A percentile compares a stretch with the other conserved stretches of the same genome.
These are phyloP conservation scores for Glutinoglossum americanum DNA, from an alignment of 495 filamentous ascomycete genomes.

Conservation along the genomic window DNA sequence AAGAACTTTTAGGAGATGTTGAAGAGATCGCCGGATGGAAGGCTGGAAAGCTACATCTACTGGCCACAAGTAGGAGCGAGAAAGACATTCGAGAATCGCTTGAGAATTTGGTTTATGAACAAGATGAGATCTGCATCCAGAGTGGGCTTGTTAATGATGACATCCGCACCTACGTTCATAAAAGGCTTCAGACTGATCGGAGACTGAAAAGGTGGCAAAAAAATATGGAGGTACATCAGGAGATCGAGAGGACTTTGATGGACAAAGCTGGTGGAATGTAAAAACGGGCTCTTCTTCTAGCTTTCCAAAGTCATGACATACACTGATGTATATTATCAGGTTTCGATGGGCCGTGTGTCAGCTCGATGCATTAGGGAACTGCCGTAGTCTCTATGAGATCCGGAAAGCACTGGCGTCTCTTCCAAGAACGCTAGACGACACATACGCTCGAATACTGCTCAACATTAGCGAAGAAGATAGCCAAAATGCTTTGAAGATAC, in stretches of 20 bases:
- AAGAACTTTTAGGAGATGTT: neutral
- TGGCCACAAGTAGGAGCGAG: conserved; percentile 9
- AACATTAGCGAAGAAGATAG: conserved; percentile 5
- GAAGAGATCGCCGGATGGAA: neutral
- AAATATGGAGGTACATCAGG: neutral
- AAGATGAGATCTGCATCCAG: neutral
- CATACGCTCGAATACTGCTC: conserved; percentile 9
- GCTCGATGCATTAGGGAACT: conserved; percentile 8
- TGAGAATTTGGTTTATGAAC: neutral
- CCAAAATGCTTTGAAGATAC: conserved; percentile 5
- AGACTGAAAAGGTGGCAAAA: neutral
- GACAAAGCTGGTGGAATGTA: conserved; percentile 13
- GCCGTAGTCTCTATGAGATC: neutral
- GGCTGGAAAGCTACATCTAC: neutral
- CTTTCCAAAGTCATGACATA: neutral
- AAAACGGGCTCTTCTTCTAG: neutral
- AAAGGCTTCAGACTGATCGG: neutral
- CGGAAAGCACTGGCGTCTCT: conserved; percentile 6
- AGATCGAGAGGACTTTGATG: conserved; percentile 7
- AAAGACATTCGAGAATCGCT: conserved; percentile 6
- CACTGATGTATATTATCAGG: conserved; percentile 1
- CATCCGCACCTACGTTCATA: neutral
- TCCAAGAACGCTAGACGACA: conserved; percentile 10
- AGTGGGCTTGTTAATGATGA: neutral
- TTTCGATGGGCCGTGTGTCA: conserved; percentile 13